Base-by-base conservation (phyloP, 108 stramenopile genomes). In the Skeletonema marinoi region DNA sequence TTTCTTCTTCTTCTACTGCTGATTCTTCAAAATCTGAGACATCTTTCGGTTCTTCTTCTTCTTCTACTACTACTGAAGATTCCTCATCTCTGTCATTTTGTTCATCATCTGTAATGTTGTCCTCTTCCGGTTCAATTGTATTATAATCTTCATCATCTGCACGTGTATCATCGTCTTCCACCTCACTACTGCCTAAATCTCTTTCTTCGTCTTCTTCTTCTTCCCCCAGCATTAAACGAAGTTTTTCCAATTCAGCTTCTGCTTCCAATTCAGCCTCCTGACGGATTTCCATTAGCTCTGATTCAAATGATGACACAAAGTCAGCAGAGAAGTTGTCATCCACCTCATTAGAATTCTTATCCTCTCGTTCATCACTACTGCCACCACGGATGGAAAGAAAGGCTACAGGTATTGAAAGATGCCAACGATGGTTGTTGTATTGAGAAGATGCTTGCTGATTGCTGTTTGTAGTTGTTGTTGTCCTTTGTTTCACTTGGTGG, bases 301-400 rank as follows among this genome's bases (percentile, higher is more conserved):
- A 75, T 76, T 82, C 81, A 72, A 82, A 82, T 1, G 81, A 82
- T 33, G 74, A 56, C 31, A 82, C 72, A 66, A 82, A 67, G 9
- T 76, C 30, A 41, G 61, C 36, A 32, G 66, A 56, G 41, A 66
- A 42, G 36, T 51, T 35, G 44, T 60, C 74, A 25, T 65, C 54
- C 13, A 50, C 12, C 6, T 70, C 71, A 10, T 65, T 54, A n/a
- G 70, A 60, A 29, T 81, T n/a, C 11, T 32, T 63, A 46, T 74
- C 64, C 4, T 41, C 59, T 16, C 46, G 66, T 4, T 68, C 65
- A 30, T 59, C 70, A 12, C 64, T 29, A n/a, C 61, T 62, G 1
- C 71, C 71, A 8, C 71, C 71, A 9, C 71, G 71, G 32, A 72
- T 72, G 13, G 71, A 72, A 38, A 42, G 44, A 44, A 72, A 56